A percentile compares a stretch with the other conserved stretches of the same genome.
Evolutionary conservation across 1,139 yeast species (phyloP).

Genomic region (Nadsonia starkeyi-henricii): DNA sequence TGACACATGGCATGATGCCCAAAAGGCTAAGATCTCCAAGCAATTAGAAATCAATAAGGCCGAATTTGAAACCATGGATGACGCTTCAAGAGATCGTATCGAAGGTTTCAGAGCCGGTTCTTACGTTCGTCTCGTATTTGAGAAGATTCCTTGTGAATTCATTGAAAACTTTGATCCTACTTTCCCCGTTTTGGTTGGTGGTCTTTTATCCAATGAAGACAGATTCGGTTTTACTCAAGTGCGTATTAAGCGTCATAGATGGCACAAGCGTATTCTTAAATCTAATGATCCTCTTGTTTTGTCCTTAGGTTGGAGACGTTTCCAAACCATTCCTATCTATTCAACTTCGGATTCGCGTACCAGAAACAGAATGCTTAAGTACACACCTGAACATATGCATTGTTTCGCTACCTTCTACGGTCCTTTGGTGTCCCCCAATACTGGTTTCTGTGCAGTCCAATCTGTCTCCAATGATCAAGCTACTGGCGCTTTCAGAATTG

Average conservation of each 20-base stretch:
- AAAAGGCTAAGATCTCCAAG: constrained; percentile 92
- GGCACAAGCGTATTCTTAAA: constrained; percentile 94
- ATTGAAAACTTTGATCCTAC: constrained; percentile 73
- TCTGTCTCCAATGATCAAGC: constrained; percentile 72
- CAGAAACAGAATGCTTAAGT: constrained; percentile 93
- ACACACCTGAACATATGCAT: constrained; percentile 96
- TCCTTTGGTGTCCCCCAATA: constrained; percentile 92
- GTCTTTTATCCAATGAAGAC: constrained; percentile 77
- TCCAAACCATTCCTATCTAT: constrained; percentile 90
- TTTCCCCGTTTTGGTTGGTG: constrained; percentile 82
- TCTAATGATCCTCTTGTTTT: constrained; percentile 90
- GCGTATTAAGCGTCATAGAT: constrained; percentile 92
- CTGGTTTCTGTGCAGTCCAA: constrained; percentile 93
- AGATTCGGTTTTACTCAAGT: constrained; percentile 88
- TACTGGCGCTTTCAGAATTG: constrained; percentile 82
- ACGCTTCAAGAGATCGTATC: constrained; percentile 57
- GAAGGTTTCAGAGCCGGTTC: constrained; percentile 94
- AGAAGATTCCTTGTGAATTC: constrained; percentile 79
- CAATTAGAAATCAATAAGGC: constrained; percentile 88
- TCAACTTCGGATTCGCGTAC: constrained; percentile 96
- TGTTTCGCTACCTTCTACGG: constrained; percentile 96
- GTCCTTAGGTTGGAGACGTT: constrained; percentile 96
- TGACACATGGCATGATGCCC: constrained; percentile 96
- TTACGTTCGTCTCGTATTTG: constrained; percentile 80
- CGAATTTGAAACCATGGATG: constrained; percentile 50